Evolutionary conservation across 176 grass and related monocot genomes (phyloP).

Genomic region (Aechmea fasciata): DNA sequence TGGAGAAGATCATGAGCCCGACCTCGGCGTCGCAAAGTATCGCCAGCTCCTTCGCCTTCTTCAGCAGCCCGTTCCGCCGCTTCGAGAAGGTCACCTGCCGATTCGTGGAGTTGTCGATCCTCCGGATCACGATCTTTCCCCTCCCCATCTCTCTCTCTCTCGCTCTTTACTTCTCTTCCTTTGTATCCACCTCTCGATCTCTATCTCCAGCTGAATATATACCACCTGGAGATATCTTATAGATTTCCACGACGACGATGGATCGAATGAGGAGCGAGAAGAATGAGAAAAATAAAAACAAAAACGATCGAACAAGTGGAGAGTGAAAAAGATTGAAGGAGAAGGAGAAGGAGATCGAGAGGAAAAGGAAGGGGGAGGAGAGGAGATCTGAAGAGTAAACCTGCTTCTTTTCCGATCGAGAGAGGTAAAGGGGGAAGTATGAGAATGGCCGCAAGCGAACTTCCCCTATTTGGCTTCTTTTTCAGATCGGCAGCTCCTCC

Average conservation of each 20-base stretch:
- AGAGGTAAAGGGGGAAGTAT: not conserved
- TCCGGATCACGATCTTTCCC: constrained; percentile 31
- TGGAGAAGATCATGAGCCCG: constrained; percentile 23
- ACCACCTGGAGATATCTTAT: too few relatives aligned
- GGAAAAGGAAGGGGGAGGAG: not conserved
- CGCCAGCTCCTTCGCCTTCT: constrained; percentile 22
- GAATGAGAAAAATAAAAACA: not conserved
- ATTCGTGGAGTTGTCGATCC: constrained; percentile 27
- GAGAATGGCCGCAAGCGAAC: not conserved
- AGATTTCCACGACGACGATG: too few relatives aligned
- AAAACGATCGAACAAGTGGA: not conserved
- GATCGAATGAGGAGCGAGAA: not conserved
- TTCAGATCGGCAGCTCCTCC: constrained; percentile 1
- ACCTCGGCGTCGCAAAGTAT: constrained; percentile 27
- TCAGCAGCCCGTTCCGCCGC: constrained; percentile 19
- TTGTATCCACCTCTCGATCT: not conserved
- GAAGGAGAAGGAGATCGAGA: not conserved
- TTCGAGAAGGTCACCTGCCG: constrained; percentile 36
- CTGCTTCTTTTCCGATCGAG: not conserved
- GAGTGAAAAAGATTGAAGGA: not conserved
- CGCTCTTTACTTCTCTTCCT: not conserved
- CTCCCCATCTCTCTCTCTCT: constrained; percentile 16
- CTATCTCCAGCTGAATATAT: too few relatives aligned
- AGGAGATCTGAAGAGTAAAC: not conserved
- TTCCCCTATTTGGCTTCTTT: not conserved